phyloP scores from a whole-genome alignment of 805 yeast genomes.

The Candida pseudofarinosa region DNA sequence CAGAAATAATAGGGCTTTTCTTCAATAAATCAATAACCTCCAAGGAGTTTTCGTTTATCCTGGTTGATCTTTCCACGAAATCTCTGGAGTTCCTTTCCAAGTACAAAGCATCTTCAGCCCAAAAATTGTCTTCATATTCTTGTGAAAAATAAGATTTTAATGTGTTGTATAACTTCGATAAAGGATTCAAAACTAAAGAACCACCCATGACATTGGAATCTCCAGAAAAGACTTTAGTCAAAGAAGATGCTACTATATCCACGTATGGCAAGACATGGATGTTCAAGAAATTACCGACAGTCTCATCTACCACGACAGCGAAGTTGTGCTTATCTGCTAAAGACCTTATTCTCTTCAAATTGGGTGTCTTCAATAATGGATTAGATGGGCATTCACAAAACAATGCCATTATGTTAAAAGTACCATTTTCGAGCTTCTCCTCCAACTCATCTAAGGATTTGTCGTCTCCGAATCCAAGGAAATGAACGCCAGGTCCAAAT shows the following conservation, averaged over 20 bases:
- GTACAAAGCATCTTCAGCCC: slow-evolving; percentile 93
- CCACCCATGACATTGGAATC: slow-evolving; percentile 97
- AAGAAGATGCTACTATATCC: slow-evolving; percentile 83
- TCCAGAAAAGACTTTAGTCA: slow-evolving; percentile 91
- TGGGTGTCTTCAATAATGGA: slow-evolving; percentile 85
- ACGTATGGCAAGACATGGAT: slow-evolving; percentile 74
- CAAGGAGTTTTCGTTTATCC: slow-evolving; percentile 54
- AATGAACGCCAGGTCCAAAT: slow-evolving; percentile 89
- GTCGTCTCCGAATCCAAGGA: slow-evolving; percentile 81
- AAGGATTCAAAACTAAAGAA: slow-evolving; percentile 71
- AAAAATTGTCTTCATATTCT: slow-evolving; percentile 66
- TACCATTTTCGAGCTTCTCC: slow-evolving; percentile 48
- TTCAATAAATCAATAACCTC: slow-evolving; percentile 52
- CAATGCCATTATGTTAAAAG: slow-evolving; percentile 62
- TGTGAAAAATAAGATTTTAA: slow-evolving; percentile 50
- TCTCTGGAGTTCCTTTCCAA: slow-evolving; percentile 93
- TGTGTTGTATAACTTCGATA: slow-evolving; percentile 44
- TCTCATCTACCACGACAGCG: slow-evolving; percentile 86
- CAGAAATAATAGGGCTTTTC: slow-evolving; percentile 50
- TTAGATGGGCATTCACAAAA: slow-evolving; percentile 95
- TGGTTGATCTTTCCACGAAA: slow-evolving; percentile 58
- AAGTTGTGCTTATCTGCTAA: slow-evolving; percentile 70
- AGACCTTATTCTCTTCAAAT: slow-evolving; percentile 58
- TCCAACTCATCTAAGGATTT: slow-evolving; percentile 65
- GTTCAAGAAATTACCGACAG: slow-evolving; percentile 87